A percentile compares a stretch with the other conserved stretches of the same genome.
Conservation (phyloP, 2,329 filamentous ascomycete species). For the Penicillium sp. region DNA sequence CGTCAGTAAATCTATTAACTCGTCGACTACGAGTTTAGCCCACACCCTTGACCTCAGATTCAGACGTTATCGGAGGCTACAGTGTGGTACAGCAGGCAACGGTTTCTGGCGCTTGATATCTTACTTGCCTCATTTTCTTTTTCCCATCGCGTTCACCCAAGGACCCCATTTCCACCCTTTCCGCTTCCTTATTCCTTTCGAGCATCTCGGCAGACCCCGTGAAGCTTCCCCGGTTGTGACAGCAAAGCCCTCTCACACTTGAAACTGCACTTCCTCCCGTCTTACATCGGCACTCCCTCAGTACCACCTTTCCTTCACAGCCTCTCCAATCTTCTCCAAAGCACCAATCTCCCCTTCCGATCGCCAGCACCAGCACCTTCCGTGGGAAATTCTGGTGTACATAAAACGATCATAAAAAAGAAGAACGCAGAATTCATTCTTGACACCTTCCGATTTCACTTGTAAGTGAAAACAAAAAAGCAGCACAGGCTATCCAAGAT, state of each 20-base stretch:
- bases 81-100: slow-evolving; percentile 15
- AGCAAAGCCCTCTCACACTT: slow-evolving; percentile 20
- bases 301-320: slow-evolving; percentile 36
- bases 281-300: slow-evolving; percentile 35
- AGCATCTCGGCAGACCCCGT: slow-evolving; percentile 17
- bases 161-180: slow-evolving; percentile 13
- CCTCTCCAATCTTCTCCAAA: slow-evolving; percentile 30
- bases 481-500: slow-evolving; percentile 54
- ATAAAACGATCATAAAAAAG: slow-evolving; percentile 62
- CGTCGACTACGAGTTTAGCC: slow-evolving; percentile 1
- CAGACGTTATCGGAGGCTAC: slow-evolving; percentile 13
- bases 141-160: slow-evolving; percentile 21
- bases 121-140: slow-evolving; percentile 20
- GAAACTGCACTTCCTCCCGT: slow-evolving; percentile 28
- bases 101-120: slow-evolving; percentile 13
- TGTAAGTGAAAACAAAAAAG: slow-evolving; percentile 40
- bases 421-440: slow-evolving; percentile 52
- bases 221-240: slow-evolving; percentile 21
- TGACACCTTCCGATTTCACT: slow-evolving; percentile 48
- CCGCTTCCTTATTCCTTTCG: slow-evolving; percentile 12
- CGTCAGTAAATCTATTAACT: neutral
- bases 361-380: slow-evolving; percentile 81
- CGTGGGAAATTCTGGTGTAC: slow-evolving; percentile 85
- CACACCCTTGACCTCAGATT: slow-evolving; percentile 7
- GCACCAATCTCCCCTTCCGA: slow-evolving; percentile 44